Conservation (phyloP, 176 grass and related monocot species). For the Cocos nucifera region DNA sequence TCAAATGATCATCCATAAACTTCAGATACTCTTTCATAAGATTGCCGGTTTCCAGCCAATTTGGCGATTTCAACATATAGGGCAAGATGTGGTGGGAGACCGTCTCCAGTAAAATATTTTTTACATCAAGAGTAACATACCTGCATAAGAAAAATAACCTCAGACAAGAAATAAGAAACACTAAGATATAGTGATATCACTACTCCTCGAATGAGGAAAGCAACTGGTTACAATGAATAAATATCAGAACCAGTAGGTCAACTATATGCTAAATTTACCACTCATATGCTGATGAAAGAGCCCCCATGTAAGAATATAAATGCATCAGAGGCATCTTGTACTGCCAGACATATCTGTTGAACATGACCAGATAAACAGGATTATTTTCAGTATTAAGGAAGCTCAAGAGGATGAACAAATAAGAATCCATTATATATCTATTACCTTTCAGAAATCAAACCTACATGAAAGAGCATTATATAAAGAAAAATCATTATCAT, state of each 20-base stretch:
- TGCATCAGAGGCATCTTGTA: conserved; percentile 82
- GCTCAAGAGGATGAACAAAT: conserved; percentile 3
- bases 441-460: too few species aligned
- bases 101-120: conserved; percentile 93
- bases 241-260: not conserved
- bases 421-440: not conserved
- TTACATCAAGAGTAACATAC: conserved; percentile 81
- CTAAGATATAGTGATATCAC: too few species aligned
- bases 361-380: conserved; percentile 13
- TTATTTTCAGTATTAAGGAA: conserved; percentile 14
- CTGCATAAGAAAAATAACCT: conserved; percentile 30
- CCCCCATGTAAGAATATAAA: conserved; percentile 69
- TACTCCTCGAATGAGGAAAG: not conserved
- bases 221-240: conserved; percentile 11
- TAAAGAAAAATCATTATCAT: too few species aligned
- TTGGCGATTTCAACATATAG: conserved; percentile 68
- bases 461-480: too few species aligned
- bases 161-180: not conserved
- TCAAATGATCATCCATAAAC: conserved; percentile 98
- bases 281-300: conserved; percentile 65
- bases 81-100: conserved; percentile 82
- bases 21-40: conserved; percentile 83
- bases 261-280: conserved; percentile 41
- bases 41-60: conserved; percentile 53
- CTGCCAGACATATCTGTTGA: conserved; percentile 72